These are phyloP conservation scores for Lactarius indigo DNA, from an alignment of 768 basidiomycete species.

Conservation along the genomic window DNA sequence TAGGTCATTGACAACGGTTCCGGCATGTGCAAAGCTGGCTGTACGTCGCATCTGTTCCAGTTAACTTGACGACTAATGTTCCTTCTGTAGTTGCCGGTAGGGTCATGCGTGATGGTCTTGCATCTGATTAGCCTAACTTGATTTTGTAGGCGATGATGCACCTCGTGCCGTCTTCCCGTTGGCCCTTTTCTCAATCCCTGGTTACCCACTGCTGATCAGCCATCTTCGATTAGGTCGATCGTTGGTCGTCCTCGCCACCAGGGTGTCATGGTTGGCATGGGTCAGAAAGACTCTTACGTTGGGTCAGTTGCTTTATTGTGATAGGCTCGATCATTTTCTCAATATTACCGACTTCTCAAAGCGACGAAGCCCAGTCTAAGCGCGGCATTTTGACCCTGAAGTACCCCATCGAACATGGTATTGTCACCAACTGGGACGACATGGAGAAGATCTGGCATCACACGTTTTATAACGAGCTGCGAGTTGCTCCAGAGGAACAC, in stretches of 20 bases:
- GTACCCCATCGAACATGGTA: conserved; percentile 92
- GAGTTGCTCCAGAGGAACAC: conserved; percentile 74
- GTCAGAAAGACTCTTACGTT: conserved; percentile 94
- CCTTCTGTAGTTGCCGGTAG: conserved; percentile 9
- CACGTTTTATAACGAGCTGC: conserved; percentile 85
- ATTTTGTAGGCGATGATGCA: conserved; percentile 65
- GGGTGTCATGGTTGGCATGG: conserved; percentile 97
- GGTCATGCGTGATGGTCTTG: background rate
- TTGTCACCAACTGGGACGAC: conserved; percentile 98
- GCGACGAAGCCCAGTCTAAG: conserved; percentile 90
- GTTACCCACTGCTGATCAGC: background rate
- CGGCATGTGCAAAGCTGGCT: conserved; percentile 99
- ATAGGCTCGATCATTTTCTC: background rate
- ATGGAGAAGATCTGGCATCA: conserved; percentile 99
- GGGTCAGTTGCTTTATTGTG: conserved; percentile 49
- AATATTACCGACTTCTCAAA: conserved; percentile 29
- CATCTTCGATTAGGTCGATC: conserved; percentile 45
- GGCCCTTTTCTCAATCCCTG: conserved; percentile 33
- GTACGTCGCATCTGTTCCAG: conserved; percentile 44
- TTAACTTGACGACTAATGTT: background rate
- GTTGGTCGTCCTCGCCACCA: conserved; percentile 93
- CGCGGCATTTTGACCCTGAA: conserved; percentile 91
- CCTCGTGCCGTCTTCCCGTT: conserved; percentile 95
- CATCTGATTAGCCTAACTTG: background rate
- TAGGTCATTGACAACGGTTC: conserved; percentile 93